Evolutionary conservation across 83 land plant genomes (phyloP), one percentile per base, ranked within the genome.

Genomic region (Picea engelmannii): DNA sequence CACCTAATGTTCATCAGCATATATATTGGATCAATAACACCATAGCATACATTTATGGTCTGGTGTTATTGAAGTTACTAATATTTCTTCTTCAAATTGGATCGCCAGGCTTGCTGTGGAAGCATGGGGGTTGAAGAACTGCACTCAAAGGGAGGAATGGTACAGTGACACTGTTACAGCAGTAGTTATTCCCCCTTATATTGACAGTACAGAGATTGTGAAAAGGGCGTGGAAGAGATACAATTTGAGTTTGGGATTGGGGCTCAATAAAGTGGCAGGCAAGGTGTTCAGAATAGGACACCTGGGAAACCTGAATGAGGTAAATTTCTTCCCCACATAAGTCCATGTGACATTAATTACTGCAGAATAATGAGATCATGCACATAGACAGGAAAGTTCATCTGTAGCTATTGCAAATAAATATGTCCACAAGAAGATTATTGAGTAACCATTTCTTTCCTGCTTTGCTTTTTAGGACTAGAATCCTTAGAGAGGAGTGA

Each of bases 271-370:
- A 79, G 92, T 96, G 25, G 99, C 96, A 40, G 96, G 98, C n/a
- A 96, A 96, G 75, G 98, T 93, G 42, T 96, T 95, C 86, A 89
- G 98, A 86, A 96, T 96, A 85, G 98, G 99, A 6, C 99, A 96
- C 83, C 93, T 96, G 60, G 99, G 98, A 16, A 87, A 90, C 86
- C 76, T 96, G 11, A 96, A 96, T 75, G 99, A 93, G 96, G 99
- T 95, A 85, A 35, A 18, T 6, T 79, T 58, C 13, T 55, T 55
- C 58, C 58, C 58, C 58, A 55, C 58, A 55, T 12, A 55, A 55
- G 58, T 55, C 58, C 58, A 12, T 55, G 58, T 55, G 58, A 55
- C 58, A 55, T 55, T 55, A 55, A 55, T 55, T 55, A 55, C 3
- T 55, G 3, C 3, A 3, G 58, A 55, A 55, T 55, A 55, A 12